phyloP scores from a whole-genome alignment of 108 stramenopile genomes.

The Halocafeteria seosinensis region DNA sequence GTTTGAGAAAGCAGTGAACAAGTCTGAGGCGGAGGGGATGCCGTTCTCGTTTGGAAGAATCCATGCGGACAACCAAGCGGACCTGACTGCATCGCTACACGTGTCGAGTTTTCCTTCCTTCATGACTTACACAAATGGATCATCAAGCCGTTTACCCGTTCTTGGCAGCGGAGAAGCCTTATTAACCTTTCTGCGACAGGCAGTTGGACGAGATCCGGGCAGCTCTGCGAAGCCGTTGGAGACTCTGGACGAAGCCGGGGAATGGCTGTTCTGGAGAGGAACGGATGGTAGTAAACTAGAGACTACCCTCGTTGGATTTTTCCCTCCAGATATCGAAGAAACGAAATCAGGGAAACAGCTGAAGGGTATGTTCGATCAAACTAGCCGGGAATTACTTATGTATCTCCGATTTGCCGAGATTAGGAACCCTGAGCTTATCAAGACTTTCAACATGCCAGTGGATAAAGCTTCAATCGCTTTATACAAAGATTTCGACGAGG shows the following conservation, averaged over 20 bases:
- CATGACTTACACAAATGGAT: neutral
- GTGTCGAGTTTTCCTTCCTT: neutral
- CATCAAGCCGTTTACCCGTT: neutral
- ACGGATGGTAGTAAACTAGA: neutral
- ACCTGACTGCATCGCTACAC: neutral
- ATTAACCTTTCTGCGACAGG: neutral
- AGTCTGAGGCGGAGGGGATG: neutral
- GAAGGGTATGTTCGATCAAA: neutral
- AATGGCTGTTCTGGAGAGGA: neutral
- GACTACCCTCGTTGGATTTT: neutral
- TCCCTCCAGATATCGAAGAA: neutral
- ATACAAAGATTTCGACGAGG: neutral
- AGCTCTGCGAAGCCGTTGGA: neutral
- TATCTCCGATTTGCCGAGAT: neutral
- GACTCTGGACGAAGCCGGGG: neutral
- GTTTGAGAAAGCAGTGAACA: slow-evolving; percentile 30
- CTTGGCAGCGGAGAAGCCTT: neutral
- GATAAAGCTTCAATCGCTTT: neutral
- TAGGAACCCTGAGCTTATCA: neutral
- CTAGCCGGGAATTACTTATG: neutral
- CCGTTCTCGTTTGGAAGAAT: neutral
- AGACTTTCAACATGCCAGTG: neutral
- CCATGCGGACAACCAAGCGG: neutral
- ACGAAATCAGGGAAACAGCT: neutral
- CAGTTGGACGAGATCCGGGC: neutral